Evolutionary conservation across 495 filamentous ascomycete genomes (phyloP).

Genomic region (Coniosporium apollinis): DNA sequence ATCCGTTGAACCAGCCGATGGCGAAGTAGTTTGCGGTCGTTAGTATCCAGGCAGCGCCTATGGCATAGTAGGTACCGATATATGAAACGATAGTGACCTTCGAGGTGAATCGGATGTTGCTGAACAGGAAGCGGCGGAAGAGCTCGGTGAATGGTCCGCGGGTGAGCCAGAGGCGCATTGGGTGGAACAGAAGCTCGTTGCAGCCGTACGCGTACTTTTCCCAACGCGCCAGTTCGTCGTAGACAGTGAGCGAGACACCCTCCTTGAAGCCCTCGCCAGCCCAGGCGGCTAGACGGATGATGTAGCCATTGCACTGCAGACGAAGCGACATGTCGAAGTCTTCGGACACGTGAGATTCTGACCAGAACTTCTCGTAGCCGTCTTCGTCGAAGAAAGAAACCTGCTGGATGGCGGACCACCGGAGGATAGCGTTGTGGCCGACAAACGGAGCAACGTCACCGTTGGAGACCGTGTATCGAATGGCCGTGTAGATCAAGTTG

Average conservation of each 20-base stretch:
- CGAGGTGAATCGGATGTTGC: slow-evolving; percentile 59
- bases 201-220: slow-evolving; percentile 30
- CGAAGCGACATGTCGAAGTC: slow-evolving; percentile 30
- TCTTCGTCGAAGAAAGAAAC: slow-evolving; percentile 18
- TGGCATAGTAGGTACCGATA: slow-evolving; percentile 73
- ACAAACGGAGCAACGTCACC: slow-evolving; percentile 27
- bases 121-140: slow-evolving; percentile 55
- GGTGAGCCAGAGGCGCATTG: slow-evolving; percentile 36
- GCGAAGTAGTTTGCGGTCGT: slow-evolving; percentile 62
- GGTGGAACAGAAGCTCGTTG: slow-evolving; percentile 34
- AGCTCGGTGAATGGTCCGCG: slow-evolving; percentile 58
- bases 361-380: slow-evolving; percentile 27
- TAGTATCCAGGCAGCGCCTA: slow-evolving; percentile 64
- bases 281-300: slow-evolving; percentile 27
- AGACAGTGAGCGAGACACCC: slow-evolving; percentile 30
- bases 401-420: slow-evolving; percentile 21
- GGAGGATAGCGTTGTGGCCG: slow-evolving; percentile 22
- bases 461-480: slow-evolving; percentile 23
- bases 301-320: slow-evolving; percentile 24
- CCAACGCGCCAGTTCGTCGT: slow-evolving; percentile 30
- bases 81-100: slow-evolving; percentile 70
- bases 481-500: slow-evolving; percentile 27
- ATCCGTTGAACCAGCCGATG: slow-evolving; percentile 37
- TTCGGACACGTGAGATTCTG: slow-evolving; percentile 27
- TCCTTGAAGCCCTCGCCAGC: slow-evolving; percentile 29